These are phyloP conservation scores for Planoprotostelium fungivorum DNA, from an alignment of 78 protist species.

Conservation along the genomic window DNA sequence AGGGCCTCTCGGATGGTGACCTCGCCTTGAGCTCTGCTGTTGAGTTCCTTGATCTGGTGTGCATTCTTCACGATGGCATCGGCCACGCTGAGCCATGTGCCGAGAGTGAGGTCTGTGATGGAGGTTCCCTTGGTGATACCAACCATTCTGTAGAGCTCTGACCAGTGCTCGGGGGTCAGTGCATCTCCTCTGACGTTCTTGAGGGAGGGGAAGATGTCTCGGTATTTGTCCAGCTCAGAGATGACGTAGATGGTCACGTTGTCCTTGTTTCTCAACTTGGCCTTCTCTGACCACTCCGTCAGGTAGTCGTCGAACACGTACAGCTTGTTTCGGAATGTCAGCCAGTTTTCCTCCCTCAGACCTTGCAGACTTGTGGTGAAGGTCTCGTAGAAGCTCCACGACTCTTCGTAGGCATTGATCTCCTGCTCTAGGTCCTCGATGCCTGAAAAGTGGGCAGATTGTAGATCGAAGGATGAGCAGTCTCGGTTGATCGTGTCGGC, in stretches of 20 bases:
- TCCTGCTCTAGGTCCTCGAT: neutral
- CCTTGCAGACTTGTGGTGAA: neutral
- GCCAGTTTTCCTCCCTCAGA: constrained; percentile 39
- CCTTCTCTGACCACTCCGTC: constrained; percentile 32
- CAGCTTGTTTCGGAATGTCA: constrained; percentile 53
- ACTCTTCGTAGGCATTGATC: neutral
- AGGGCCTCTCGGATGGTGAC: constrained; percentile 91
- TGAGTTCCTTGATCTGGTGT: constrained; percentile 67
- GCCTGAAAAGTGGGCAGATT: neutral
- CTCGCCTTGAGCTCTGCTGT: constrained; percentile 94
- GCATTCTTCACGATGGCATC: constrained; percentile 66
- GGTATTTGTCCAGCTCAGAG: neutral
- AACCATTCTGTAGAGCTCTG: constrained; percentile 33
- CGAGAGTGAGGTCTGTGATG: constrained; percentile 22
- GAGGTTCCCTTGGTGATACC: neutral
- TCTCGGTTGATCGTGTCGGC: neutral
- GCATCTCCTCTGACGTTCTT: constrained; percentile 71
- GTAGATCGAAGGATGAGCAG: neutral
- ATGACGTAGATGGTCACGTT: constrained; percentile 14
- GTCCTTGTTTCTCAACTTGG: neutral
- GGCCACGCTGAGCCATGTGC: constrained; percentile 55
- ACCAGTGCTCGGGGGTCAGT: constrained; percentile 82
- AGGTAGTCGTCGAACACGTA: constrained; percentile 58
- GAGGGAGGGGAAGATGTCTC: constrained; percentile 7
- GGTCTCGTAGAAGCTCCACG: neutral